These are phyloP conservation scores for Trebouxia gelatinosa DNA, from an alignment of 163 green algal species.

Conservation along the genomic window DNA sequence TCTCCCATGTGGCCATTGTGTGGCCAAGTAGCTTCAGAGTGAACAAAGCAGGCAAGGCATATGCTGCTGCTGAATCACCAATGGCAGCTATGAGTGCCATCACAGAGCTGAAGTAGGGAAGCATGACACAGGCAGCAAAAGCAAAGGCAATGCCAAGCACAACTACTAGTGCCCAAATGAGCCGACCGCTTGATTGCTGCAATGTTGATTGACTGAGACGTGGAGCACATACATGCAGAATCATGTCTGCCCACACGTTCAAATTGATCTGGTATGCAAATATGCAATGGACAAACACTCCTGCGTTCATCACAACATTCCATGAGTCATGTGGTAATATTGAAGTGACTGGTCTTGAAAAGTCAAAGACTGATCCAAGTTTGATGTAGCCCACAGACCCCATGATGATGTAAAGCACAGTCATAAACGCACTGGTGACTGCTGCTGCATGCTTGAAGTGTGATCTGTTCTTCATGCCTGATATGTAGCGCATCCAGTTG, in stretches of 20 bases:
- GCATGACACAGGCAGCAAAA: not conserved
- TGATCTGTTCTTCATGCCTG: slow-evolving; percentile 34
- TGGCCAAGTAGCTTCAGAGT: not conserved
- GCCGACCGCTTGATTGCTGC: not conserved
- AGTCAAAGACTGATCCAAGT: slow-evolving; percentile 37
- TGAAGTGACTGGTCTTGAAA: slow-evolving; percentile 44
- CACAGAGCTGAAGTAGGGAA: slow-evolving; percentile 34
- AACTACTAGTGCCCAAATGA: slow-evolving; percentile 1
- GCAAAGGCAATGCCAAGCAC: slow-evolving; percentile 12
- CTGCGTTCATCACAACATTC: slow-evolving; percentile 42
- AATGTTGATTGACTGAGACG: not conserved
- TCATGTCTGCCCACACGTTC: slow-evolving; percentile 37
- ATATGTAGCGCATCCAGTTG: slow-evolving; percentile 55
- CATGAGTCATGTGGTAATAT: slow-evolving; percentile 41
- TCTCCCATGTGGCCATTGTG: not conserved
- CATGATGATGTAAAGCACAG: slow-evolving; percentile 40
- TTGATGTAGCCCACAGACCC: slow-evolving; percentile 39
- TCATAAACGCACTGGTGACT: slow-evolving; percentile 44
- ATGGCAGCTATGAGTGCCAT: slow-evolving; percentile 38
- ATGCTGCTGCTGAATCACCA: slow-evolving; percentile 38
- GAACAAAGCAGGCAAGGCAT: slow-evolving; percentile 40
- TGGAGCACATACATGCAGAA: slow-evolving; percentile 30
- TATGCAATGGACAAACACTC: slow-evolving; percentile 52
- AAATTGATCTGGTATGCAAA: slow-evolving; percentile 52
- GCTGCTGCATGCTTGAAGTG: slow-evolving; percentile 30